Evolutionary conservation across 1,139 yeast species (phyloP).

Genomic region (Candida albicans): DNA sequence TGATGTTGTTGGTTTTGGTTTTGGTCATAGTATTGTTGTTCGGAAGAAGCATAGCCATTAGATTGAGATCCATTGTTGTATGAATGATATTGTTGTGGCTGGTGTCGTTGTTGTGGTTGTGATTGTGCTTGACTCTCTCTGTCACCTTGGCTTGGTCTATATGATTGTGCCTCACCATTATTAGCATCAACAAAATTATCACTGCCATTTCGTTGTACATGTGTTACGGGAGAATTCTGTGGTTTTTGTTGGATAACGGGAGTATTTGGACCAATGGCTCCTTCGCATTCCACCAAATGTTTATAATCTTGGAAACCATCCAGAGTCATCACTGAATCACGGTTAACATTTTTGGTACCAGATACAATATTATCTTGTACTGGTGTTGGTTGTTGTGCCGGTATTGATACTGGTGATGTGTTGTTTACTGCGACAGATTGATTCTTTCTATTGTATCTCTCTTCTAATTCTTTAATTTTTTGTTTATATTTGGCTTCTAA

Average conservation of each 20-base stretch:
- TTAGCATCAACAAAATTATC: slow-evolving; percentile 11
- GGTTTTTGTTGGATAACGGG: slow-evolving; percentile 4
- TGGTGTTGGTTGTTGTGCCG: slow-evolving; percentile 14
- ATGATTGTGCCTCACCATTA: slow-evolving; percentile 4
- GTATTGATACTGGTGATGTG: slow-evolving; percentile 13
- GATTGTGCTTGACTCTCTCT: slow-evolving; percentile 17
- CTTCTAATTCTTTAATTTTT: slow-evolving; percentile 10
- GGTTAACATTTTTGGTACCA: slow-evolving; percentile 4
- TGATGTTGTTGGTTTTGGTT: no score
- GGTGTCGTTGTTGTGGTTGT: no score
- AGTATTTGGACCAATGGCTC: slow-evolving; percentile 12
- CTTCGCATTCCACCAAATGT: slow-evolving; percentile 46
- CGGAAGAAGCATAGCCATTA: slow-evolving; percentile 14
- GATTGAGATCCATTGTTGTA: background rate
- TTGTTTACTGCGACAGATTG: slow-evolving; percentile 3
- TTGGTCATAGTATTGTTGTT: slow-evolving; percentile 11
- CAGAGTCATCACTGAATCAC: slow-evolving; percentile 17
- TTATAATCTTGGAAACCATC: slow-evolving; percentile 45
- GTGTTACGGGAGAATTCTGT: slow-evolving; percentile 2
- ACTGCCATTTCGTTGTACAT: slow-evolving; percentile 3
- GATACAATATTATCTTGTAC: slow-evolving; percentile 3
- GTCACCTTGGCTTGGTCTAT: background rate
- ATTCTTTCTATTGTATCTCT: slow-evolving; percentile 5
- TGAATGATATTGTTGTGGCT: slow-evolving; percentile 12
- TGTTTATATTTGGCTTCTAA: slow-evolving; percentile 13